A percentile compares a stretch with the other conserved stretches of the same genome.
phyloP scores from a whole-genome alignment of 352 stramenopile species.

The Thalassiosira hispida region DNA sequence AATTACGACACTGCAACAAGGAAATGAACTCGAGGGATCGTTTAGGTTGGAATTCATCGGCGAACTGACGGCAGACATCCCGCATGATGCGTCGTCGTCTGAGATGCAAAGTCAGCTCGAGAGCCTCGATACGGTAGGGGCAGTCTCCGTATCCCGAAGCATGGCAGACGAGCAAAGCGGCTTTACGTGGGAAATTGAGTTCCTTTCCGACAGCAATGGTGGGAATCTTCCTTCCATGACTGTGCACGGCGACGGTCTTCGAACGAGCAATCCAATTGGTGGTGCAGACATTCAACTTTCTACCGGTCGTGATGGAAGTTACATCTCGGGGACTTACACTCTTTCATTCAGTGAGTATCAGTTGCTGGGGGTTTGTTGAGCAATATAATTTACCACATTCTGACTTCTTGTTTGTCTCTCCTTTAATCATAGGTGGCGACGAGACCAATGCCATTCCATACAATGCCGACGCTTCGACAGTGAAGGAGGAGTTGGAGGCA shows the following conservation, averaged over 20 bases:
- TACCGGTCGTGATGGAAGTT: slow-evolving; percentile 59
- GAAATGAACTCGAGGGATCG: slow-evolving; percentile 77
- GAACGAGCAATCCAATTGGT: slow-evolving; percentile 56
- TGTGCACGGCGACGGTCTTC: slow-evolving; percentile 59
- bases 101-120: slow-evolving; percentile 73
- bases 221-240: slow-evolving; percentile 65
- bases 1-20: slow-evolving; percentile 71
- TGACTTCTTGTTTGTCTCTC: neutral
- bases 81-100: slow-evolving; percentile 85
- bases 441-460: slow-evolving; percentile 82
- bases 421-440: slow-evolving; percentile 33
- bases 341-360: slow-evolving; percentile 56
- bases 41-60: slow-evolving; percentile 87
- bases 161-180: slow-evolving; percentile 58
- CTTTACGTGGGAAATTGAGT: slow-evolving; percentile 74
- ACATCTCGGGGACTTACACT: slow-evolving; percentile 63
- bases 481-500: slow-evolving; percentile 80
- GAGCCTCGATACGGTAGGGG: slow-evolving; percentile 63
- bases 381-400: neutral
- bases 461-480: slow-evolving; percentile 84
- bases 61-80: slow-evolving; percentile 87
- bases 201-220: slow-evolving; percentile 65
- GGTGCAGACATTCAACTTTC: slow-evolving; percentile 54
- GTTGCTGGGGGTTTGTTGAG: neutral
- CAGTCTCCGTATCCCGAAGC: slow-evolving; percentile 66